Evolutionary conservation across 2,329 filamentous ascomycete species (phyloP), one percentile per base, ranked within the genome.

Genomic region (Colletotrichum sublineola): DNA sequence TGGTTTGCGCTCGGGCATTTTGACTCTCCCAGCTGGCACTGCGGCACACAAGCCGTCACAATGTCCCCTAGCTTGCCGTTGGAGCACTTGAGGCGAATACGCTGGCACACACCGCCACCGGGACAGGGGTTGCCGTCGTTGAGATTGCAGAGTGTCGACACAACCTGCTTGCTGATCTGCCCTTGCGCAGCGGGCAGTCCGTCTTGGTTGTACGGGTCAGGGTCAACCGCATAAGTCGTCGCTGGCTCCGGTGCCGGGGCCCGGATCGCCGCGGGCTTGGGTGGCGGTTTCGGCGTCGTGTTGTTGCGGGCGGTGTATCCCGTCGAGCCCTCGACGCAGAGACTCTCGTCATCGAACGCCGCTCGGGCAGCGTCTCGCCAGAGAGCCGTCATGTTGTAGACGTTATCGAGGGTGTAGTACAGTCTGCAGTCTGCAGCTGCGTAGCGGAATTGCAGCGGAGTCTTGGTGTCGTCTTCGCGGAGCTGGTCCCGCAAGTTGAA

Each of bases 401-500:
- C 79, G 80, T 89, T 90, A 1, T 82, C 79, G 9, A 83, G 77
- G 1, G 88, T 89, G 63, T 86, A 90, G 77, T 86, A 91, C 5
- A 90, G 76, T n/a, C 87, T 81, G 73, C 89, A 91, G 74, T 89
- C 86, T 0, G 89, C 86, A 1, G 86, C 83, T 67, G 90, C 86
- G 60, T 87, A 86, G 12, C 87, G 80, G 74, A 90, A 91, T 76
- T 92, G 89, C 31, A 87, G 81, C 3, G 90, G 89, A 0, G 84
- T 78, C 42, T 52, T 24, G 11, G 61, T 55, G 44, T 76, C 67
- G 38, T 75, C 75, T 1, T 52, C 29, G 46, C 68, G 64, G 5
- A 68, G 57, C 29, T 71, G 68, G 12, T 71, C 68, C 11, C 68
- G 68, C 2, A 71, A 33, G 58, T 68, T 68, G 42, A 71, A 68